Evolutionary conservation across 176 grass and related monocot species (phyloP), one percentile per base, ranked within the genome.

Genomic region (Chrysopogon serrulatus): DNA sequence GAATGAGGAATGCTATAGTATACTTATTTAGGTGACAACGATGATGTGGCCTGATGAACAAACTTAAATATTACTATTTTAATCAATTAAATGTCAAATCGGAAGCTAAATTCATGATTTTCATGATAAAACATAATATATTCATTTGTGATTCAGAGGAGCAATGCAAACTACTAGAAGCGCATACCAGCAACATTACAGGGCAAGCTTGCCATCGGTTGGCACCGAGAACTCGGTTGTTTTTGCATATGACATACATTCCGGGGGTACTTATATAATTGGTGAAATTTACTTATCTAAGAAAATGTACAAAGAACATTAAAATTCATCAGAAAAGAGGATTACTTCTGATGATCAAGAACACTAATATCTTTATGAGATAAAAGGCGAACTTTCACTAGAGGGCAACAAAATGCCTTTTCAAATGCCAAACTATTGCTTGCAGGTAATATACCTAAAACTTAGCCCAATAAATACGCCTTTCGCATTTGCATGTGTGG

Each of bases 301-400:
- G 19, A 80, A 31, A n/a, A 43, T 74, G 19, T 41, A 53, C 26
- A 75, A 45, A 73, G 32, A 19, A 43, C 9, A 65, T 33, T 28
- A n/a, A 74, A 24, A 30, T 60, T 83, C 69, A 70, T 37, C 16
- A 79, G 77, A 67, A 67, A 82, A 76, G 36, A 84, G 72, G 17
- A 82, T 97, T 97, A 97, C 94, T 89, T 97, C 69, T 92, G 37
- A 42, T 85, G 78, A 42, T 92, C 64, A 59, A 80, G 26, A 49
- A n/a, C n/a, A n/a, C n/a, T n/a, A n/a, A 59, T 65, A 82, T 97
- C 92, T 86, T 94, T 79, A 89, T 90, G 76, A 71, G 92, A 94
- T 71, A 97, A 92, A 88, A 92, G 86, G 45, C 75, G 87, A 75
- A 97, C 24, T 74, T 83, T 87, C 87, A 89, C 92, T 90, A 76